These are phyloP conservation scores for Pulveroboletus sp. DNA, from an alignment of 768 basidiomycete genomes.

Conservation along the genomic window DNA sequence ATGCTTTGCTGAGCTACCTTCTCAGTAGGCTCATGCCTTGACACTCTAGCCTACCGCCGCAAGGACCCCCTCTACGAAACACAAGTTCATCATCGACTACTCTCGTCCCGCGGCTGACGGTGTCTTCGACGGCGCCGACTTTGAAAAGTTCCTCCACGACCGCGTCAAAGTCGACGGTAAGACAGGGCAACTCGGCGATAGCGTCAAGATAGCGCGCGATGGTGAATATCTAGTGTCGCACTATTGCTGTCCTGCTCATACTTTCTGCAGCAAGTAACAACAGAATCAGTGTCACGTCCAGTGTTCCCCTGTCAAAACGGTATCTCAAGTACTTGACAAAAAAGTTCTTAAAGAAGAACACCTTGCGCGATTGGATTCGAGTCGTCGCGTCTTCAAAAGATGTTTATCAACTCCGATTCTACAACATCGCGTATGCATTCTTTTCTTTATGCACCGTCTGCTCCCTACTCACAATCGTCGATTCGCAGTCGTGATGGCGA, in stretches of 20 bases:
- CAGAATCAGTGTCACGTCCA: constrained; percentile 81
- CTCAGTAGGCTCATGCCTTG: constrained; percentile 82
- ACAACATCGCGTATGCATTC: constrained; percentile 75
- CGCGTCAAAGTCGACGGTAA: constrained; percentile 92
- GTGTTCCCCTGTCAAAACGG: constrained; percentile 90
- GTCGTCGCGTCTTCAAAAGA: constrained; percentile 95
- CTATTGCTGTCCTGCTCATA: constrained; percentile 1
- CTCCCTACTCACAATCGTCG: neutral
- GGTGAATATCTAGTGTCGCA: constrained; percentile 42
- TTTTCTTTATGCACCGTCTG: neutral
- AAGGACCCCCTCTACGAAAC: constrained; percentile 53
- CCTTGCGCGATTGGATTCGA: constrained; percentile 94
- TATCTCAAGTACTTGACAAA: constrained; percentile 99
- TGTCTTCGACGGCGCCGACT: constrained; percentile 59
- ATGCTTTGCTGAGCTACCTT: constrained; percentile 86
- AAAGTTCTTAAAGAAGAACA: constrained; percentile 99
- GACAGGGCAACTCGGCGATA: constrained; percentile 87
- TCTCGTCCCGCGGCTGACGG: constrained; percentile 70
- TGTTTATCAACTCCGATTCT: constrained; percentile 91
- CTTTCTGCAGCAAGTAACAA: constrained; percentile 57
- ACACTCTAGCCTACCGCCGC: constrained; percentile 49
- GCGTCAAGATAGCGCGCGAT: constrained; percentile 80
- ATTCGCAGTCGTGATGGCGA: constrained; percentile 41
- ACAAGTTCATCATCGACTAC: constrained; percentile 84
- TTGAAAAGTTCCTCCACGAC: constrained; percentile 89